Evolutionary conservation across 768 basidiomycete species (phyloP).

Genomic region (Kondoa malvinella): DNA sequence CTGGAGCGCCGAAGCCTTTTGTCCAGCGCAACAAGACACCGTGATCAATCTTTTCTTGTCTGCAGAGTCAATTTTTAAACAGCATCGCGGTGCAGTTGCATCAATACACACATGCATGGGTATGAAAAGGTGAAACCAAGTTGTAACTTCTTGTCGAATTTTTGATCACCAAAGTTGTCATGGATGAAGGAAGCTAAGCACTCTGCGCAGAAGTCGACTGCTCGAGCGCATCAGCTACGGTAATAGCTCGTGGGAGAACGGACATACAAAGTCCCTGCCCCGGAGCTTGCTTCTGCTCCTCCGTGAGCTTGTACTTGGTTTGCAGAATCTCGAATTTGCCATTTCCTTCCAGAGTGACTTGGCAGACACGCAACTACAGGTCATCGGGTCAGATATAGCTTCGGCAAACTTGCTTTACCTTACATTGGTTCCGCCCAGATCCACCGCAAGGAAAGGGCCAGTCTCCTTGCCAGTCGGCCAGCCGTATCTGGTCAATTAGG

Average conservation of each 20-base stretch:
- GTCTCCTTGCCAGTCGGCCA: conserved; percentile 81
- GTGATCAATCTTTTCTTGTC: conserved; percentile 86
- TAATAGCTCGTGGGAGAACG: neutral
- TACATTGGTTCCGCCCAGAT: conserved; percentile 30
- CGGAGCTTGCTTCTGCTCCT: conserved; percentile 97
- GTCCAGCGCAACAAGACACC: conserved; percentile 94
- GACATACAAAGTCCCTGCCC: conserved; percentile 56
- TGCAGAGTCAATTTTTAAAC: conserved; percentile 31
- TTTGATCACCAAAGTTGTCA: conserved; percentile 41
- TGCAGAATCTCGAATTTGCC: conserved; percentile 98
- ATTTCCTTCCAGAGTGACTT: conserved; percentile 73
- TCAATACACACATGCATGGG: conserved; percentile 60
- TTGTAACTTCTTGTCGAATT: conserved; percentile 41
- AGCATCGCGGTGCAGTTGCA: neutral
- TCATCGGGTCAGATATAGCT: neutral
- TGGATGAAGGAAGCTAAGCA: conserved; percentile 76
- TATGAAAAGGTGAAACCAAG: conserved; percentile 99
- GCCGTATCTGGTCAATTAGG: conserved; percentile 30
- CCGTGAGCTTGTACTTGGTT: conserved; percentile 87
- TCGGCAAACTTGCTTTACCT: neutral
- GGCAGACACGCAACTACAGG: conserved; percentile 95
- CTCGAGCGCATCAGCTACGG: conserved; percentile 7
- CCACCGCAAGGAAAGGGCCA: conserved; percentile 74
- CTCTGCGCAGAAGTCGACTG: conserved; percentile 86
- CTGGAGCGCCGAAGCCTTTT: conserved; percentile 86